Percentiles rank a stretch among this genome's conserved stretches.
These are phyloP conservation scores for Metroxylon sagu DNA, from an alignment of 176 grass and related monocot genomes.

Conservation along the genomic window DNA sequence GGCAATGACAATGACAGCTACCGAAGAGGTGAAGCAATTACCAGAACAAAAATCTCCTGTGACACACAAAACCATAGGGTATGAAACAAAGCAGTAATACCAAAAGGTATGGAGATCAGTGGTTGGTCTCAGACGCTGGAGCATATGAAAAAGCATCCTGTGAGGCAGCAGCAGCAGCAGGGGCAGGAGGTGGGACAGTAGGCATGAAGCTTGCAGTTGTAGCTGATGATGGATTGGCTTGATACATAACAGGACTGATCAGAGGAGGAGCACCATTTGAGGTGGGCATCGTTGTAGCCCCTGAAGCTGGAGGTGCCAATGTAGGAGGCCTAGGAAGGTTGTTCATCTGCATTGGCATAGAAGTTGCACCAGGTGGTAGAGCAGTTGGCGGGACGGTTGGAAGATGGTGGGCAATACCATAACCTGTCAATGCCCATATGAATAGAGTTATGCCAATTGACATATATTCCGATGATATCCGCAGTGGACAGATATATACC, in stretches of 20 bases:
- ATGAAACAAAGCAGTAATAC: too few relatives aligned
- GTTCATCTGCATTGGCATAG: constrained; percentile 41
- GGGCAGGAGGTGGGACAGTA: constrained; percentile 22
- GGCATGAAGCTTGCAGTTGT: constrained; percentile 6
- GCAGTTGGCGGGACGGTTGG: constrained; percentile 13
- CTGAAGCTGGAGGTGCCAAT: constrained; percentile 44
- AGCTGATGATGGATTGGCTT: constrained; percentile 29
- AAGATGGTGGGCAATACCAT: constrained; percentile 23
- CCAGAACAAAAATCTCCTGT: too few relatives aligned
- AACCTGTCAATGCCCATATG: constrained; percentile 31
- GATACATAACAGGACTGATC: constrained; percentile 29
- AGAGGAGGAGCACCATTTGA: constrained; percentile 30
- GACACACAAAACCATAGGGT: too few relatives aligned
- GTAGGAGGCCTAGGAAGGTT: constrained; percentile 52
- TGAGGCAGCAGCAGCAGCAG: constrained; percentile 20
- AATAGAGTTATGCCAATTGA: too few relatives aligned
- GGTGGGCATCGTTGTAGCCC: constrained; percentile 20
- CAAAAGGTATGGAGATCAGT: constrained; percentile 12
- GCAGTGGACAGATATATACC: too few relatives aligned
- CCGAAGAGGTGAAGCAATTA: too few relatives aligned
- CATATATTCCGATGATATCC: too few relatives aligned
- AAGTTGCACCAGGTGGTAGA: constrained; percentile 24
- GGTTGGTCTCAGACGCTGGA: constrained; percentile 32
- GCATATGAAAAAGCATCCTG: constrained; percentile 34
- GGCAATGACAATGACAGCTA: too few relatives aligned